Base-by-base conservation (phyloP, 2,329 filamentous ascomycete species). In the Cladosporium sp. region DNA sequence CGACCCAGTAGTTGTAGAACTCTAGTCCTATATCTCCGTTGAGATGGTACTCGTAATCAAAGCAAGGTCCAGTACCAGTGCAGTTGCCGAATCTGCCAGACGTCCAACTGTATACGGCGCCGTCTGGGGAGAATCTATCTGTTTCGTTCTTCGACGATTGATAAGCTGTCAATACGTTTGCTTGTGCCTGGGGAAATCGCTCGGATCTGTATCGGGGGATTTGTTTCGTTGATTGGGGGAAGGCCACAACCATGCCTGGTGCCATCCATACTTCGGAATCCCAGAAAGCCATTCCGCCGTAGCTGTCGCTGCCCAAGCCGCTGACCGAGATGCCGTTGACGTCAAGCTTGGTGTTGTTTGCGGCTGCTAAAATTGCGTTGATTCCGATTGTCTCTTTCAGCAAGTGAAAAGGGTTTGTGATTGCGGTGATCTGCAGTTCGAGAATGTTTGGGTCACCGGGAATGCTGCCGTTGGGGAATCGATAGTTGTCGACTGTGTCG, bases 1-100 rank as follows among this genome's bases (percentile, higher is more conserved):
- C 73, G 13, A 78, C 71, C 69, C 76, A 82, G 53, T 84, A 79
- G 47, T 84, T 82, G 57, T 78, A 73, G 52, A 84, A 70, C 1
- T 79, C 74, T 25, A 85, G 69, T 0, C 79, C 81, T 56, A 87
- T 85, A 56, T 86, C 84, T 7, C 82, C 81, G 57, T 86, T 86
- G 32, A 87, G 58, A 62, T 87, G 84, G 58, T 87, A 88, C 61
- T 87, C 76, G 56, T 87, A 86, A 63, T 87, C 83, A 57, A 82
- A 84, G 63, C 84, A 87, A 15, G 73, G 72, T 6, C 73, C 74
- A n/a, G 70, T 73, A 1, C 65, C 72, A 4, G 84, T 87, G 59
- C 84, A 87, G 58, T 87, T 86, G 2, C 84, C 84, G 59, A 75
- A 83, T 5, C 82, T 69, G 7, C 79, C 83, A 57, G 78, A 79